These are phyloP conservation scores for Batkoa obscura DNA, from an alignment of 371 early-diverging fungal genomes.

Conservation along the genomic window DNA sequence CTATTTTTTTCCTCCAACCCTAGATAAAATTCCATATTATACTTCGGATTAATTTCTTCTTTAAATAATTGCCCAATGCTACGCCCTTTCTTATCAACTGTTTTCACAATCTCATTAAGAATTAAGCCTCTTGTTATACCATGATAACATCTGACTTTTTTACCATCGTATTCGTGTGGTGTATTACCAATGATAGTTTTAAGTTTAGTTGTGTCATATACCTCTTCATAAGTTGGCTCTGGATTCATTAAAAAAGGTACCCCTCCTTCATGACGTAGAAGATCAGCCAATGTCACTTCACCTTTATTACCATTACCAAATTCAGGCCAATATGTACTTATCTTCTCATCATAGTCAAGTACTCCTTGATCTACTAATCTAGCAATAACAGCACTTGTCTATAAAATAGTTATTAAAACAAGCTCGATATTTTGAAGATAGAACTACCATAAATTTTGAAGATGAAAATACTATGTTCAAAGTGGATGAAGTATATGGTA, in stretches of 20 bases:
- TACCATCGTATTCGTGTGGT: conserved; percentile 38
- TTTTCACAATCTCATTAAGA: conserved; percentile 41
- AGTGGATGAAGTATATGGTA: conserved; percentile 24
- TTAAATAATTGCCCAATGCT: conserved; percentile 32
- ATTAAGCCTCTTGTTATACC: conserved; percentile 48
- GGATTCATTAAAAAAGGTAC: conserved; percentile 29
- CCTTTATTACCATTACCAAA: conserved; percentile 53
- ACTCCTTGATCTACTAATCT: conserved; percentile 34
- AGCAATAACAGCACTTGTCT: conserved; percentile 22
- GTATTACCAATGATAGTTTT: conserved; percentile 27
- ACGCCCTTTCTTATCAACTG: conserved; percentile 28
- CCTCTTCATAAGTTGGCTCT: conserved; percentile 12
- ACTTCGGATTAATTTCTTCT: conserved; percentile 22
- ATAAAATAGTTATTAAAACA: neutral
- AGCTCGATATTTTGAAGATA: neutral
- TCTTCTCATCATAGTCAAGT: conserved; percentile 26
- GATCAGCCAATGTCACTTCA: conserved; percentile 34
- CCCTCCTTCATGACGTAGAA: conserved; percentile 45
- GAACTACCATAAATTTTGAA: conserved; percentile 25
- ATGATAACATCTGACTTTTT: conserved; percentile 31
- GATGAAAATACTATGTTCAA: conserved; percentile 45
- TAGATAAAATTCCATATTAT: conserved; percentile 28
- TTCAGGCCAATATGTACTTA: conserved; percentile 54
- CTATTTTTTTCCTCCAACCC: neutral
- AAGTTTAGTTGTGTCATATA: conserved; percentile 12